phyloP scores from a whole-genome alignment of 2,329 filamentous ascomycete genomes.

The Exophiala sideris region DNA sequence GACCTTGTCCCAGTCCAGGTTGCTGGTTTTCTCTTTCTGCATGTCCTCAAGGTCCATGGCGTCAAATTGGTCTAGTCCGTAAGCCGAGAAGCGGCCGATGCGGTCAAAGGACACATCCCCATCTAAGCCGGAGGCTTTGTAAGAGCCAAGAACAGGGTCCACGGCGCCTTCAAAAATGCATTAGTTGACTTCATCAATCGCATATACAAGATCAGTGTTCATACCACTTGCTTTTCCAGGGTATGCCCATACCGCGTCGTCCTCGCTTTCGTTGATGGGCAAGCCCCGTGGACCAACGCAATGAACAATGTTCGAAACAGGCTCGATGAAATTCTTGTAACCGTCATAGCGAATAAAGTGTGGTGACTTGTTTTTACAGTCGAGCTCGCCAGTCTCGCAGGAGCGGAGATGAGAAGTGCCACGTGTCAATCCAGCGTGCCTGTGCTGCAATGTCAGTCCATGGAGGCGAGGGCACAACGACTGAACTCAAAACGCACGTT shows the following conservation, averaged over 20 bases:
- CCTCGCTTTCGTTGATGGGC: conserved; percentile 52
- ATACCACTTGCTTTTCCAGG: conserved; percentile 26
- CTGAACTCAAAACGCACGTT: conserved; percentile 17
- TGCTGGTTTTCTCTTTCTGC: conserved; percentile 24
- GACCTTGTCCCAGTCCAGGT: conserved; percentile 58
- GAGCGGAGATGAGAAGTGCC: conserved; percentile 24
- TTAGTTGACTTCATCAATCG: neutral
- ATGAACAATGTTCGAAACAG: conserved; percentile 43
- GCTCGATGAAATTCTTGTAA: conserved; percentile 26
- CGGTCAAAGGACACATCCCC: conserved; percentile 66
- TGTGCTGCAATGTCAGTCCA: conserved; percentile 8
- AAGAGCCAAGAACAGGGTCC: conserved; percentile 56
- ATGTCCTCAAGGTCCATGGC: conserved; percentile 30
- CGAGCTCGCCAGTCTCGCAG: conserved; percentile 23
- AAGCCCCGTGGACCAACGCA: conserved; percentile 61
- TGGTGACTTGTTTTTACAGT: conserved; percentile 25
- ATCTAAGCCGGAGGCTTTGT: conserved; percentile 60
- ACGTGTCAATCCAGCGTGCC: conserved; percentile 28
- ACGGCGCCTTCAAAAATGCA: conserved; percentile 24
- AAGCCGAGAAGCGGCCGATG: conserved; percentile 65
- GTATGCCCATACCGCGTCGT: conserved; percentile 64
- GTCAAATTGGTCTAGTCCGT: conserved; percentile 38
- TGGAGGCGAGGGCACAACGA: neutral
- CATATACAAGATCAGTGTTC: neutral
- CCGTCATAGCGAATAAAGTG: conserved; percentile 28